Base-by-base conservation (phyloP, 331 rosid genomes). In the Arachis monticola region DNA sequence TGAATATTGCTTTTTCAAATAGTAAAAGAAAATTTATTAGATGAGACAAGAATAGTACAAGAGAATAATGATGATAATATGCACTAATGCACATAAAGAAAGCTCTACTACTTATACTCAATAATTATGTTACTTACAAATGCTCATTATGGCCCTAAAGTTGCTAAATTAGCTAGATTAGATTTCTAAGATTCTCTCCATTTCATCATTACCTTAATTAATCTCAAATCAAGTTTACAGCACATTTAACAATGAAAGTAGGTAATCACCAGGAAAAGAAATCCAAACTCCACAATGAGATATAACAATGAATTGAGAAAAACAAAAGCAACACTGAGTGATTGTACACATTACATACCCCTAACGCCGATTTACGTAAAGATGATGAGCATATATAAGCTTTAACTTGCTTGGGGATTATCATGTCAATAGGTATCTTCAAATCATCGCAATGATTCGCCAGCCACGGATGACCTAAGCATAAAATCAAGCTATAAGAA, bases 381-480 rank as follows among this genome's bases (percentile, higher is more conserved):
- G 92, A 81, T 66, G 96, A 83, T 2, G 92, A 91, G 78, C 86
- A 83, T 77, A 87, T 82, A 77, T 91, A 91, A 63, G 85, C 82
- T 80, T 82, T 87, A 72, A 87, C 85, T 27, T 83, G 88, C 86
- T 83, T 91, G 86, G 72, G 86, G 59, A 88, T 81, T 78, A 91
- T 83, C 87, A 87, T 83, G 83, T 91, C 96, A 52, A 87, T 57
- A 10, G 96, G 96, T 75, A 88, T 79, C 88, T 79, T 91, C 45
- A 80, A 69, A 66, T 87, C 87, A 64, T 85, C 85, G 1, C 53
- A 80, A 77, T 74, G 81, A 81, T 73, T 75, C 7, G 79, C 80
- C 70, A 91, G 80, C 96, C 96, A 91, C 8, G 96, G 93, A 83
- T 91, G 96, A 87, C 93, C 96, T 91, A 68, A 64, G 38, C 44